Conservation (phyloP, 2,329 filamentous ascomycete genomes). For the Hansfordia pulvinata region DNA sequence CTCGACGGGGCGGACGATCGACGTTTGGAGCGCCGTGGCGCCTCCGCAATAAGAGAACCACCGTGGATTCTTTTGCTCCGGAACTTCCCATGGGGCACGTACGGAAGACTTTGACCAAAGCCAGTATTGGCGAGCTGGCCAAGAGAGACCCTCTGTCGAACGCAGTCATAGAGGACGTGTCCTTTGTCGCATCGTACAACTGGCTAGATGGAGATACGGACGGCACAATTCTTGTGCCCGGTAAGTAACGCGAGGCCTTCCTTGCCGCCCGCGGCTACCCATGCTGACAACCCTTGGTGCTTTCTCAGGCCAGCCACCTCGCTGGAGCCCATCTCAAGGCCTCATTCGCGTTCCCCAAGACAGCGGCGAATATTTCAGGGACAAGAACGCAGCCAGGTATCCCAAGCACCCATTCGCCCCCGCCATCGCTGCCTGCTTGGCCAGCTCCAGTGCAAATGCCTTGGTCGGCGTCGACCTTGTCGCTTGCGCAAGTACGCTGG, state of each 20-base stretch:
- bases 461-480: constrained; percentile 37
- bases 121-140: background rate
- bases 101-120: constrained; percentile 2
- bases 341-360: constrained; percentile 26
- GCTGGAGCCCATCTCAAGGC: constrained; percentile 28
- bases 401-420: constrained; percentile 37
- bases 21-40: too few relatives aligned
- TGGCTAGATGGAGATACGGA: constrained; percentile 16
- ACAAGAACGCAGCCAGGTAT: constrained; percentile 36
- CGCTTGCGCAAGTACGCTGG: constrained; percentile 46
- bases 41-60: too few relatives aligned
- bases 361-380: constrained; percentile 34
- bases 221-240: constrained; percentile 18
- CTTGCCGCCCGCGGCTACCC: too few relatives aligned
- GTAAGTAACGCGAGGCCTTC: constrained; percentile 7
- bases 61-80: too few relatives aligned
- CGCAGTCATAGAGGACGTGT: constrained; percentile 2
- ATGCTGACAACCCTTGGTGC: constrained; percentile 3
- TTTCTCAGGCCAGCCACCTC: constrained; percentile 29
- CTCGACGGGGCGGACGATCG: too few relatives aligned
- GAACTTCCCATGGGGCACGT: constrained; percentile 3
- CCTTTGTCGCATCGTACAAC: constrained; percentile 20
- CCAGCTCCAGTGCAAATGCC: too few relatives aligned
- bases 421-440: constrained; percentile 24
- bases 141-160: background rate